Base-by-base conservation (phyloP, 768 basidiomycete genomes). In the Termitomyces heimii region DNA sequence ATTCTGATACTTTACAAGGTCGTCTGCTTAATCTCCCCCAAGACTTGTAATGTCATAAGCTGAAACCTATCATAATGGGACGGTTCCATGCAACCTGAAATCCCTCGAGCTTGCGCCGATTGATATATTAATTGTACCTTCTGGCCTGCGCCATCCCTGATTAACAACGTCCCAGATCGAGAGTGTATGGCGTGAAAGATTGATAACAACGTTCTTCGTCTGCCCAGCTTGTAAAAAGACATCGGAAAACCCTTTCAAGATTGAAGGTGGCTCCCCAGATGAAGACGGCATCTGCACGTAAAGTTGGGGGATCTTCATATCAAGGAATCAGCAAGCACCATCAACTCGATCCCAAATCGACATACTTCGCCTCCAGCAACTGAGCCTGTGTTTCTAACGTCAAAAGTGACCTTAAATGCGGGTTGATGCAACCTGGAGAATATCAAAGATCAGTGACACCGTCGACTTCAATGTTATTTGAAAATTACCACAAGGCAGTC, bases 391-490 rank as follows among this genome's bases (percentile, higher is more conserved):
- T 89, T 89, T 60, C 67, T 62, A 18, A 89, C 75, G 10, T 74
- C 64, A 63, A 88, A 87, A 1, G 75, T 76, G 29, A 85, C 79
- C 29, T 28, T 50, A 65, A 78, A 84, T 1, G 79, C 80, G 4
- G 88, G 84, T 59, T 78, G 77, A 65, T 91, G 86, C 31, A 89
- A 76, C 86, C 82, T 82, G 44, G n/a, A 28, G 8, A 31, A 49
- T 34, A 10, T 48, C 40, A 31, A 24, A 6, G 1, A 31, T 50
- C 32, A 56, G 20, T 20, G n/a, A 0, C 8, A 34, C n/a, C 13
- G 2, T 46, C 67, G 67, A 47, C 29, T 16, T 5, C 26, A 43
- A 34, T 2, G 16, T 4, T 24, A 22, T 55, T 5, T 55, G 66
- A 67, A 16, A 26, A 52, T 52, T 60, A 82, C 83, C 88, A 89